Conservation (phyloP, 2,329 filamentous ascomycete species). For the Fusarium tjaetaba region DNA sequence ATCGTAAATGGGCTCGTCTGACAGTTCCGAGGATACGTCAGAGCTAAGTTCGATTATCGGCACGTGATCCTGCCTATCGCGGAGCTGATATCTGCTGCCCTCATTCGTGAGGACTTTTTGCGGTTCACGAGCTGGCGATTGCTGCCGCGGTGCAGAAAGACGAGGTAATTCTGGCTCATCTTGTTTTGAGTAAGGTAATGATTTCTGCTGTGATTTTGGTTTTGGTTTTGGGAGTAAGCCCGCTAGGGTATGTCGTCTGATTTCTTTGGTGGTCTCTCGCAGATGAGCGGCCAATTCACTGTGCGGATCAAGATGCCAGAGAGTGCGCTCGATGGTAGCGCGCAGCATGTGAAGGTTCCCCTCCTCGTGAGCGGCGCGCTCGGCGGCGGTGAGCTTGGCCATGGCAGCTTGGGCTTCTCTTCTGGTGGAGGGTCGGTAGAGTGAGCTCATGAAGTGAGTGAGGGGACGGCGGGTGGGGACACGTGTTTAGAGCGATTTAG, state of each 20-base stretch:
- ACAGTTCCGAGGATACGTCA: not conserved
- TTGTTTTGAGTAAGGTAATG: not conserved
- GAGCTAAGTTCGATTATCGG: conserved; percentile 1
- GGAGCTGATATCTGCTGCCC: not conserved
- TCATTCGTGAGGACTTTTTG: not conserved
- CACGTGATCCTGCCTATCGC: not conserved
- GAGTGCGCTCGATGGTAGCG: conserved; percentile 9
- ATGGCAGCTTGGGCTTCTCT: conserved; percentile 16
- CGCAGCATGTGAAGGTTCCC: conserved; percentile 21
- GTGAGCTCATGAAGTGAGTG: conserved; percentile 22
- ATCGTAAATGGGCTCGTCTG: not conserved
- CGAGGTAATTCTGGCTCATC: not conserved
- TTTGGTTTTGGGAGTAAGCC: conserved; percentile 3
- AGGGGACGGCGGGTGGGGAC: not conserved
- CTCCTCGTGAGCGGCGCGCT: conserved; percentile 18
- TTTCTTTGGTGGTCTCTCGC: not conserved
- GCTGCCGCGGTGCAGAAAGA: not conserved
- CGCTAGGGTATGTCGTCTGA: conserved; percentile 5
- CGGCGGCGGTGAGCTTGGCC: conserved; percentile 21
- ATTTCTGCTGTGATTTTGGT: not conserved
- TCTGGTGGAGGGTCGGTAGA: conserved; percentile 22
- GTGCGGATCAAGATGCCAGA: conserved; percentile 7
- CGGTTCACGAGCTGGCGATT: not conserved
- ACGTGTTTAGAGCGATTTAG: not conserved
- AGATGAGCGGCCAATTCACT: conserved; percentile 5